These are phyloP conservation scores for Pythium plurisporium DNA, from an alignment of 352 stramenopile genomes.

Conservation along the genomic window DNA sequence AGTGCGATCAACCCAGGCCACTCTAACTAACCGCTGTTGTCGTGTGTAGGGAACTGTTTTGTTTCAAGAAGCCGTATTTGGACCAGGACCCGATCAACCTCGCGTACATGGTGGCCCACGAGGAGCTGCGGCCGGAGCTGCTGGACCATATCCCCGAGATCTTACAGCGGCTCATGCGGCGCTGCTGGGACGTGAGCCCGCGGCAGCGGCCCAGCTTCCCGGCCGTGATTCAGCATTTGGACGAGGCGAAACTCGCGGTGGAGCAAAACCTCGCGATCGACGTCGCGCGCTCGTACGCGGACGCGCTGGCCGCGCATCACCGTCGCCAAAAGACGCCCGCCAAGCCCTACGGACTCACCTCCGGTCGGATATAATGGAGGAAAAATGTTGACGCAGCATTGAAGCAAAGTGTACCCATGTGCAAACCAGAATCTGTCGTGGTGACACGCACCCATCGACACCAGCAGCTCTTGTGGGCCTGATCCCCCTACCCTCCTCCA, in stretches of 20 bases:
- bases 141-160: constrained; percentile 63
- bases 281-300: constrained; percentile 40
- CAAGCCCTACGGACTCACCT: constrained; percentile 57
- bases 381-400: constrained; percentile 9
- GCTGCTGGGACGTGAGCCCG: constrained; percentile 59
- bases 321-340: constrained; percentile 28
- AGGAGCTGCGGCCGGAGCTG: constrained; percentile 61
- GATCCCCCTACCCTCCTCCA: neutral
- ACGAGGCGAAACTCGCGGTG: constrained; percentile 55
- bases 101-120: constrained; percentile 70
- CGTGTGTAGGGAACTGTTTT: constrained; percentile 61
- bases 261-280: constrained; percentile 53
- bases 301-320: constrained; percentile 27
- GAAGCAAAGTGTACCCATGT: constrained; percentile 4
- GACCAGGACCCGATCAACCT: constrained; percentile 77
- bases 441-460: constrained; percentile 21
- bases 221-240: constrained; percentile 51
- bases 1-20: too few relatives aligned
- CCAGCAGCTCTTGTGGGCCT: neutral
- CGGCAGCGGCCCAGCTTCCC: constrained; percentile 53
- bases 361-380: constrained; percentile 37
- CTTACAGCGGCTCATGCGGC: constrained; percentile 59
- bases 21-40: neutral
- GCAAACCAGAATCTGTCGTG: neutral
- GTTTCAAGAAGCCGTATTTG: constrained; percentile 80